phyloP scores from a whole-genome alignment of 257 asterid species.

The Solanum pimpinellifolium region DNA sequence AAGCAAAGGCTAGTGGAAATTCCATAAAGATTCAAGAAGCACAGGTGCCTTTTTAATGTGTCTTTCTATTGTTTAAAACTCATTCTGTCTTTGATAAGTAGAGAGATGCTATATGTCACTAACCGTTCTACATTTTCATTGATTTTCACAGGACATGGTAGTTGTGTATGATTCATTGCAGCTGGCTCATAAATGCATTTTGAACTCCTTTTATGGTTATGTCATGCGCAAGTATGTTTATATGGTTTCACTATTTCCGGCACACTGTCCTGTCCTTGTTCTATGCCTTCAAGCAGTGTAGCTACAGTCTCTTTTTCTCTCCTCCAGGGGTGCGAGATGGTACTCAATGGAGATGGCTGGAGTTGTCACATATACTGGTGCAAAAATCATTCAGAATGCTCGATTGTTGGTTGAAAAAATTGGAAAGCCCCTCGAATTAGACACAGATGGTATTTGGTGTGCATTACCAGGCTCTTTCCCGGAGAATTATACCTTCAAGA shows the following conservation, averaged over 20 bases:
- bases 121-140: slow-evolving; percentile 4
- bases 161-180: slow-evolving; percentile 91
- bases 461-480: slow-evolving; percentile 91
- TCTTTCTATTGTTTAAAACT: background rate
- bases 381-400: slow-evolving; percentile 97
- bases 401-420: slow-evolving; percentile 90
- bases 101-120: background rate
- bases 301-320: slow-evolving; percentile 1
- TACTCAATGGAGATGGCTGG: slow-evolving; percentile 99
- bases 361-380: slow-evolving; percentile 95
- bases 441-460: slow-evolving; percentile 99
- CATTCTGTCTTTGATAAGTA: background rate
- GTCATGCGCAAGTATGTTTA: slow-evolving; percentile 94
- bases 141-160: slow-evolving; percentile 76
- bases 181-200: slow-evolving; percentile 97
- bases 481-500: slow-evolving; percentile 89
- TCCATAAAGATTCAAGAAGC: slow-evolving; percentile 94
- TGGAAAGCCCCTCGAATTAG: slow-evolving; percentile 97
- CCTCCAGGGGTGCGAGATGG: slow-evolving; percentile 95
- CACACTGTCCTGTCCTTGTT: background rate
- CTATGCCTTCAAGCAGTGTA: background rate
- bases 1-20: slow-evolving; percentile 91
- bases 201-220: slow-evolving; percentile 97
- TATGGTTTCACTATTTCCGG: background rate
- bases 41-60: slow-evolving; percentile 34